phyloP scores from a whole-genome alignment of 2,329 filamentous ascomycete genomes.

The Emmonsiellopsis sp. region DNA sequence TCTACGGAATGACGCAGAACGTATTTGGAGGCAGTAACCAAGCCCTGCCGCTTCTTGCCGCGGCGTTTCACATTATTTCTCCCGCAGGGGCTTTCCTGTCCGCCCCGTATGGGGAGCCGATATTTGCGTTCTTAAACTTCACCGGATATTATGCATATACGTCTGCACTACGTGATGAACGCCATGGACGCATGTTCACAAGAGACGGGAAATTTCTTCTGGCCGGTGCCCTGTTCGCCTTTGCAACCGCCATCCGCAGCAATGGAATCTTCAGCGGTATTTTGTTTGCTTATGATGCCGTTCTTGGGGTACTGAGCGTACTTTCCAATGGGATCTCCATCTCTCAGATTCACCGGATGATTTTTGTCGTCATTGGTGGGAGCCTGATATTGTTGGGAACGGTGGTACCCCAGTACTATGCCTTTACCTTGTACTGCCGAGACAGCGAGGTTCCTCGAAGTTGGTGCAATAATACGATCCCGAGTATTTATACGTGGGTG shows the following conservation, averaged over 20 bases:
- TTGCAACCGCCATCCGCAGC: constrained; percentile 66
- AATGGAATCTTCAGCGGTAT: constrained; percentile 81
- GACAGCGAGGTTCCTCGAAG: constrained; percentile 38
- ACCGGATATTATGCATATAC: constrained; percentile 62
- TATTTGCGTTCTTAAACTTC: constrained; percentile 71
- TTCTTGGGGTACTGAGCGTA: constrained; percentile 35
- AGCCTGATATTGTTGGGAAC: constrained; percentile 58
- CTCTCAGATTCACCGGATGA: constrained; percentile 43
- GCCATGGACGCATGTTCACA: constrained; percentile 16
- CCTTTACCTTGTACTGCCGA: constrained; percentile 63
- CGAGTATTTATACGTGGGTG: constrained; percentile 87
- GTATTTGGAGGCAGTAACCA: constrained; percentile 36
- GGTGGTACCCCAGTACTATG: constrained; percentile 62
- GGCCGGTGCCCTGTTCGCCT: constrained; percentile 61
- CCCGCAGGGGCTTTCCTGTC: constrained; percentile 86
- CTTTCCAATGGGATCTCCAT: constrained; percentile 27
- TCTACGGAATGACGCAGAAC: constrained; percentile 57
- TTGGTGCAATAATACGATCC: constrained; percentile 68
- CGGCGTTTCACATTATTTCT: constrained; percentile 70
- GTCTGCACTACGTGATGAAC: constrained; percentile 29
- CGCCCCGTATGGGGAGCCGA: constrained; percentile 72
- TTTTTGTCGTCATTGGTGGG: constrained; percentile 57
- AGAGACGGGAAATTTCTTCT: constrained; percentile 46
- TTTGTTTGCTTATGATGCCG: constrained; percentile 58
- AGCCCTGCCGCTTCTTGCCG: constrained; percentile 49